A percentile compares a stretch with the other conserved stretches of the same genome.
phyloP scores from a whole-genome alignment of 2,329 filamentous ascomycete species.

The Botryotinia narcissicola region DNA sequence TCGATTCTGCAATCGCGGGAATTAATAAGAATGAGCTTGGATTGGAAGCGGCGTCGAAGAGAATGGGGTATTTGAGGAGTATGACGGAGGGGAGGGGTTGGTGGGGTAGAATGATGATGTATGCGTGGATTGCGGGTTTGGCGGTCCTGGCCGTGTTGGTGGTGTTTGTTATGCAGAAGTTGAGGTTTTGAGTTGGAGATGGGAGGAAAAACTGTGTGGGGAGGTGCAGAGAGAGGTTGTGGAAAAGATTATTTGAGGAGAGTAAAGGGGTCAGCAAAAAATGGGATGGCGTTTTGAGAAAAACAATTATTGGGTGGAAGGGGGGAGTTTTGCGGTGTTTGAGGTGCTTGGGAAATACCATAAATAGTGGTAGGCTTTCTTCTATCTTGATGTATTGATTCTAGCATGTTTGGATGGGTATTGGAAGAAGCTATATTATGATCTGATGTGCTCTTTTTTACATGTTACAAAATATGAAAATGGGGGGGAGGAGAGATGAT shows the following conservation, averaged over 20 bases:
- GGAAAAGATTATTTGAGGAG: background rate
- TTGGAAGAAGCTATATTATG: background rate
- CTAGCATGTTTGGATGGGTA: background rate
- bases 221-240: background rate
- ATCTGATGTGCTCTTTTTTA: background rate
- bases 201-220: background rate
- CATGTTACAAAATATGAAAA: background rate
- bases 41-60: conserved; percentile 71
- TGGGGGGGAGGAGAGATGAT: too few species aligned
- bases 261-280: background rate
- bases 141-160: conserved; percentile 75
- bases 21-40: conserved; percentile 73
- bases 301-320: background rate
- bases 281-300: background rate
- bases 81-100: conserved; percentile 89
- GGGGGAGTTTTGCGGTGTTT: background rate
- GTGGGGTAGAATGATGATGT: conserved; percentile 76
- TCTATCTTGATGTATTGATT: background rate
- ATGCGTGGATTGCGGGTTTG: conserved; percentile 77
- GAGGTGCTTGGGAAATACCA: conserved; percentile 22
- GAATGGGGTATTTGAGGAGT: conserved; percentile 72
- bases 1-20: conserved; percentile 68
- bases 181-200: conserved; percentile 62
- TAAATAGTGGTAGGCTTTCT: background rate
- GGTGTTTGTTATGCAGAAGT: conserved; percentile 87